Evolutionary conservation across 1,284 basidiomycete species (phyloP).

Genomic region (Porogramme epimiltina): DNA sequence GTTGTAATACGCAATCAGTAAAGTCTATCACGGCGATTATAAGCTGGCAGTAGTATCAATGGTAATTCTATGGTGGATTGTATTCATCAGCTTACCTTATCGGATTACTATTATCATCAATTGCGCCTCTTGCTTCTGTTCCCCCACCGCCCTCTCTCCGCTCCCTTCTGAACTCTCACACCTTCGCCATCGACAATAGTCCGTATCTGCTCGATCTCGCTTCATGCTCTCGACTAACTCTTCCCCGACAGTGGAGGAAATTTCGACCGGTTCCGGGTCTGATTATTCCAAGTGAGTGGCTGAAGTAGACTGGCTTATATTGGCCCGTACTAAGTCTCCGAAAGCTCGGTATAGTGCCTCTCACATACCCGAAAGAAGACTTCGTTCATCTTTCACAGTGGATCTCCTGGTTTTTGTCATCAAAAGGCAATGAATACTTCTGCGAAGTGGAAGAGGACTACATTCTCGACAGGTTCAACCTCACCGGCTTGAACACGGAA

Average conservation of each 20-base stretch:
- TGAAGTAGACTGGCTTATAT: conserved; percentile 13
- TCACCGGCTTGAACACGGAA: conserved; percentile 96
- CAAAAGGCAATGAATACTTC: conserved; percentile 98
- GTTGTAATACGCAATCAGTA: no score
- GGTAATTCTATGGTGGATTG: no score
- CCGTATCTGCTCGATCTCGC: not conserved
- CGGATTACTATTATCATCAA: not conserved
- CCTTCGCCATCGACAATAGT: no score
- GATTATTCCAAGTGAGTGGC: conserved; percentile 81
- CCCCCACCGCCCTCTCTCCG: not conserved
- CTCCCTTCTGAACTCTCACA: not conserved
- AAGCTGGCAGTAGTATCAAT: no score
- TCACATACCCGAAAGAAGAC: not conserved
- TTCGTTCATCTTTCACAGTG: conserved; percentile 53
- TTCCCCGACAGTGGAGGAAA: conserved; percentile 69
- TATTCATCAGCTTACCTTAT: not conserved
- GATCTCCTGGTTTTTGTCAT: conserved; percentile 98
- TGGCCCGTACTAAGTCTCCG: conserved; percentile 6
- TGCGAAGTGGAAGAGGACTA: conserved; percentile 99
- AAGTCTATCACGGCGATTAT: no score
- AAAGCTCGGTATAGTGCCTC: conserved; percentile 38
- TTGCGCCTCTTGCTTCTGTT: not conserved
- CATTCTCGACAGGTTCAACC: conserved; percentile 97
- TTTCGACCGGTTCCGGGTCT: conserved; percentile 84
- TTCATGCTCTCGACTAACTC: not conserved